These are phyloP conservation scores for Termitomyces sp. DNA, from an alignment of 768 basidiomycete genomes.

Conservation along the genomic window DNA sequence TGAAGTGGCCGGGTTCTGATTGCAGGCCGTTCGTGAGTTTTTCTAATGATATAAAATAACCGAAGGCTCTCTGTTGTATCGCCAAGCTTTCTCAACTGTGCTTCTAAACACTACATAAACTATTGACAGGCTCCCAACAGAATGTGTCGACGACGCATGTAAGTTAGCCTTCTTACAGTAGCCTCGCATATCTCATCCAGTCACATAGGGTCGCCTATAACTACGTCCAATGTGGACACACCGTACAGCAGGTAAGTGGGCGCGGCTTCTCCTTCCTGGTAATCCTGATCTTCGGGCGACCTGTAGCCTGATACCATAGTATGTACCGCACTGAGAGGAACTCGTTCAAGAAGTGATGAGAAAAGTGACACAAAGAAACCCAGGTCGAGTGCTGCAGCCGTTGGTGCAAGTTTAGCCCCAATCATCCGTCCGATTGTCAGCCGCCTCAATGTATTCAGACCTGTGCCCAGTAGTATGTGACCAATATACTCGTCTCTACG, in stretches of 20 bases:
- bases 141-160: neutral
- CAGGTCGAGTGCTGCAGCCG: constrained; percentile 11
- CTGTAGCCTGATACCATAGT: neutral
- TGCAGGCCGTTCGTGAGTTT: neutral
- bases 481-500: neutral
- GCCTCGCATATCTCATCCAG: neutral
- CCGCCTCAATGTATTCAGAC: constrained; percentile 36
- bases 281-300: neutral
- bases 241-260: neutral
- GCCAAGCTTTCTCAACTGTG: neutral
- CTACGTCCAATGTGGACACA: neutral
- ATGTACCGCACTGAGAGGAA: neutral
- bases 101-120: neutral
- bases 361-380: neutral
- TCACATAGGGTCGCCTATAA: neutral
- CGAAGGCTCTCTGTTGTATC: neutral
- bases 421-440: constrained; percentile 38
- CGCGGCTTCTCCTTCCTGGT: neutral
- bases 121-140: neutral
- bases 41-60: neutral
- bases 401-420: constrained; percentile 48
- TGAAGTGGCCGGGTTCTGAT: neutral
- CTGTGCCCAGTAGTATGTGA: constrained; percentile 40
- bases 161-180: neutral
- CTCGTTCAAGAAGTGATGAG: neutral